A percentile compares a stretch with the other conserved stretches of the same genome.
phyloP scores from a whole-genome alignment of 495 filamentous ascomycete species.

The Lophiotrema nucula region DNA sequence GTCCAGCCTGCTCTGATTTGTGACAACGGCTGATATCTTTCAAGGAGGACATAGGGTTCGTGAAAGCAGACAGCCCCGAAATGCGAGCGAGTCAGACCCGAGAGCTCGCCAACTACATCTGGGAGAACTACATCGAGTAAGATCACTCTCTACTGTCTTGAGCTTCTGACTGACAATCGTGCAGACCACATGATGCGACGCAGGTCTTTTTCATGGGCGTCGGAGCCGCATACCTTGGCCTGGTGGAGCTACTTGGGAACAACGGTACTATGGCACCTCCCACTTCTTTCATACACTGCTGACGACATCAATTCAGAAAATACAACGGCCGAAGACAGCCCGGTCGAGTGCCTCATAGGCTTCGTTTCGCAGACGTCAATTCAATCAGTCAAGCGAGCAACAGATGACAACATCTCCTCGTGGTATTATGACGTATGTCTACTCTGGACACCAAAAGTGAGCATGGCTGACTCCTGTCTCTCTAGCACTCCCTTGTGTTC shows the following conservation, averaged over 20 bases:
- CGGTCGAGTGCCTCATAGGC: conserved; percentile 31
- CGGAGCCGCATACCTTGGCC: conserved; percentile 53
- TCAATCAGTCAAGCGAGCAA: conserved; percentile 39
- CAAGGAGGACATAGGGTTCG: conserved; percentile 31
- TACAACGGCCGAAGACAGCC: conserved; percentile 31
- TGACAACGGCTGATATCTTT: not conserved
- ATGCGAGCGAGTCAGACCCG: conserved; percentile 50
- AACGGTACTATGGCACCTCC: conserved; percentile 34
- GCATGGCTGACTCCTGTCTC: not conserved
- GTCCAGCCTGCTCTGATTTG: conserved; percentile 13
- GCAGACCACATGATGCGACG: conserved; percentile 60
- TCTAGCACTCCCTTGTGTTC: conserved; percentile 57
- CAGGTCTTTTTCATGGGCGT: conserved; percentile 82
- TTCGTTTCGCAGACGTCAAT: conserved; percentile 43
- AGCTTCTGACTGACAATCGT: conserved; percentile 3
- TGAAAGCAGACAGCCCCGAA: conserved; percentile 20
- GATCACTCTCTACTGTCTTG: conserved; percentile 2
- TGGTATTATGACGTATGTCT: conserved; percentile 44
- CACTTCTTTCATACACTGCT: conserved; percentile 5
- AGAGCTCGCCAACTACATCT: conserved; percentile 80
- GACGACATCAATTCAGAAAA: conserved; percentile 27
- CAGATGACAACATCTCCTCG: conserved; percentile 40
- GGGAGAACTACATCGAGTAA: conserved; percentile 95
- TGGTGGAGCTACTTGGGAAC: conserved; percentile 47
- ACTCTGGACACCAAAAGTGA: not conserved